A percentile compares a stretch with the other conserved stretches of the same genome.
These are phyloP conservation scores for Hysterium pulicare DNA, from an alignment of 2,329 filamentous ascomycete species.

Conservation along the genomic window DNA sequence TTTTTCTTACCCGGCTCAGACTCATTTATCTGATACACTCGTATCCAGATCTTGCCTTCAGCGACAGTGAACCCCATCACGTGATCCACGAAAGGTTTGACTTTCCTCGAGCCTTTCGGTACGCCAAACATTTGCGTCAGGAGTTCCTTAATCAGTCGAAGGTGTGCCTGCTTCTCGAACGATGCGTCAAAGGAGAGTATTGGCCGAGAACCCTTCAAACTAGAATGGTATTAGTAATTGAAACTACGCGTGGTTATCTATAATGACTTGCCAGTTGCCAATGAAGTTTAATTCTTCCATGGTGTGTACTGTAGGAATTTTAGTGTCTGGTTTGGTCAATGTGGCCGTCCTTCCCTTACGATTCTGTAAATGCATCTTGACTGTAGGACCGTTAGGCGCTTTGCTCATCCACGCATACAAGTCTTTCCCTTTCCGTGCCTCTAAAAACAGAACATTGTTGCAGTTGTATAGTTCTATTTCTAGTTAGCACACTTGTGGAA, in stretches of 20 bases:
- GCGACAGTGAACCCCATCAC: slow-evolving; percentile 89
- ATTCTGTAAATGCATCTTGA: slow-evolving; percentile 78
- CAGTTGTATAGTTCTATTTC: slow-evolving; percentile 73
- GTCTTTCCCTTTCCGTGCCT: slow-evolving; percentile 91
- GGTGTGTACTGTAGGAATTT: slow-evolving; percentile 63
- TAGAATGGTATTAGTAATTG: not conserved
- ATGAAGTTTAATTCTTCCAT: slow-evolving; percentile 97
- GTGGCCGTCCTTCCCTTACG: slow-evolving; percentile 44
- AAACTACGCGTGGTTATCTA: not conserved
- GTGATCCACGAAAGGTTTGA: slow-evolving; percentile 94
- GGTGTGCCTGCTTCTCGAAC: slow-evolving; percentile 79
- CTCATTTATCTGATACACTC: slow-evolving; percentile 91
- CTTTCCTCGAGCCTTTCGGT: slow-evolving; percentile 79
- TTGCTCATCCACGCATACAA: slow-evolving; percentile 92
- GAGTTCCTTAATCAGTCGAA: slow-evolving; percentile 82
- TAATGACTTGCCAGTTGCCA: slow-evolving; percentile 66
- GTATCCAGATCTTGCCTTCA: slow-evolving; percentile 93
- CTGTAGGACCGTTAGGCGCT: slow-evolving; percentile 75
- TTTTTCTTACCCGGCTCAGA: slow-evolving; percentile 59
- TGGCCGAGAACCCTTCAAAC: slow-evolving; percentile 82
- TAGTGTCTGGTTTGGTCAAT: slow-evolving; percentile 42
- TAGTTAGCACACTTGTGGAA: no score
- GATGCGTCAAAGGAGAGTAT: slow-evolving; percentile 86
- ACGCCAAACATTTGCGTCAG: slow-evolving; percentile 90
- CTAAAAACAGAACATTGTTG: slow-evolving; percentile 93